Evolutionary conservation across 1,284 basidiomycete genomes (phyloP), one percentile per base, ranked within the genome.

Genomic region (Leccinum angustisporum): DNA sequence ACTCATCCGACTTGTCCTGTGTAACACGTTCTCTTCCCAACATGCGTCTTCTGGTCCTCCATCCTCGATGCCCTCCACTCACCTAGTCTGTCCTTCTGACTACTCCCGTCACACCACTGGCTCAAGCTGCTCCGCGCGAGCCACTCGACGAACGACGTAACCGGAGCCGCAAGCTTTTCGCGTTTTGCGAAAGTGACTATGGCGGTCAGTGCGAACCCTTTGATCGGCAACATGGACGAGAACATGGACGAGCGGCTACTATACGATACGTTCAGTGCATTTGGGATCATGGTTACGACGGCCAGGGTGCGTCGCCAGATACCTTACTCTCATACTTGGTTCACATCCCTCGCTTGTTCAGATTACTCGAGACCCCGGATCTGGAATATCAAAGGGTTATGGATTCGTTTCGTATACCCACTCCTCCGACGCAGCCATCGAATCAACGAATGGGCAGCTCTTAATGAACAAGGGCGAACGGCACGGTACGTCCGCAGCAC

Each of bases 401-500:
- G 97, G 95, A 50, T 99, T 99, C 76, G 92, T 98, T 61, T 91
- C 94, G 13, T 98, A 95, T 77, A 96, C 96, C 66, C 94, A 97
- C 71, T 99, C 96, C 6, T 94, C 96, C 18, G 97, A 99, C 76
- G 93, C 94, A 16, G 97, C 97, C 5, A 87, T 97, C 63, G 96
- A 98, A 77, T 87, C 94, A 21, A 96, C 99, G 94, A 97, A 98
- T 71, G 88, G 88, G 54, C 97, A 99, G 72, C 98, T 95, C 85
- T 83, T 99, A 54, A 95, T 97, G 88, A 98, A 98, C 82, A 97
- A 98, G 76, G 95, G 96, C 63, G 97, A 99, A 76, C 86, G 96
- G 16, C 97, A 99, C 72, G 97, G 97, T 40, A 97, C 96, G 4
- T 83, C 92, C 21, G 96, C 97, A 2, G 97, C 99, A 78, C 89